These are phyloP conservation scores for Odonthalia washingtoniensis DNA, from an alignment of 31 red algal species.

Conservation along the genomic window DNA sequence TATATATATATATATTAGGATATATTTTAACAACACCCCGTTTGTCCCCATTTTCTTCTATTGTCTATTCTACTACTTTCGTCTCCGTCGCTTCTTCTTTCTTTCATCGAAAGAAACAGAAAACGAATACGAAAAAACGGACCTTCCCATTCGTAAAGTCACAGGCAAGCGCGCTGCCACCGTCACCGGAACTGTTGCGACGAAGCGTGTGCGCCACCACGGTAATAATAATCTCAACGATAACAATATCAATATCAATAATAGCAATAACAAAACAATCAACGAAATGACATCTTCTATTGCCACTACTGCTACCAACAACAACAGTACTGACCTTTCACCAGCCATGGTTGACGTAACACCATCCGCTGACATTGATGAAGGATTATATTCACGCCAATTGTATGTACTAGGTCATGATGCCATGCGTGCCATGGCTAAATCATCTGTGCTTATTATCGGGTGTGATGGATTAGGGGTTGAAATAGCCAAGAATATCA, in stretches of 20 bases:
- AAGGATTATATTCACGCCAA: conserved; percentile 98
- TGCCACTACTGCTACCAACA: conserved; percentile 21
- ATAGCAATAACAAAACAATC: background rate
- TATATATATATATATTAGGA: no score
- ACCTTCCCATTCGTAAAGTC: conserved; percentile 20
- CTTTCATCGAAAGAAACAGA: background rate
- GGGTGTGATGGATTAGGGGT: conserved; percentile 89
- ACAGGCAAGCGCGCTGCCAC: conserved; percentile 74
- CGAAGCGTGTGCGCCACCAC: conserved; percentile 48
- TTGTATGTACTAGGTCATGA: conserved; percentile 98
- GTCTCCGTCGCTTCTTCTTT: background rate
- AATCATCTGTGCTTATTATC: conserved; percentile 82
- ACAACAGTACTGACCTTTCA: conserved; percentile 59
- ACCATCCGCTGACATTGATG: conserved; percentile 97
- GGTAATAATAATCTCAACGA: background rate
- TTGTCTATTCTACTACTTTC: no score
- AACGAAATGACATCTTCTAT: conserved; percentile 19
- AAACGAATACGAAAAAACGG: conserved; percentile 20
- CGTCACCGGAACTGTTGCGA: background rate
- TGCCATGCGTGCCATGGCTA: conserved; percentile 91
- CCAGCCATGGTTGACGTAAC: no score
- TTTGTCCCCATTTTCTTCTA: no score
- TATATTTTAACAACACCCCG: no score
- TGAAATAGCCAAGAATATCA: conserved; percentile 97
- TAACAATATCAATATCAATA: background rate